Evolutionary conservation across 148 eudicot genomes (phyloP), one percentile per base, ranked within the genome.

Genomic region (Vaccinium corymbosum): DNA sequence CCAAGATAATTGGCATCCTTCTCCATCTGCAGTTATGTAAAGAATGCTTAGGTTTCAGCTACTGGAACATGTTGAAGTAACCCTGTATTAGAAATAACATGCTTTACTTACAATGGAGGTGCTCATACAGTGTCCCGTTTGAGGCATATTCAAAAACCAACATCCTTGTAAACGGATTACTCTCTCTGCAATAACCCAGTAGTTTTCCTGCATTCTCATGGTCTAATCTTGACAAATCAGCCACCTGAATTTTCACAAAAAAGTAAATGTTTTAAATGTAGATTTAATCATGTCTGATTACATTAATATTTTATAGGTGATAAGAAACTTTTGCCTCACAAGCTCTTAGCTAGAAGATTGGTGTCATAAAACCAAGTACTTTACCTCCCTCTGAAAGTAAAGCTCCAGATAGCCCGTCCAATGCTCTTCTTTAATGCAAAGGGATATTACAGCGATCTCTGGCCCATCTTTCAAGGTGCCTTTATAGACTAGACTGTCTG

Each of bases 341-440:
- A n/a, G 9, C 61, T 80, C 6, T 25, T 32, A 70, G 32, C 7
- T 35, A 74, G 32, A 52, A 83, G 57, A 27, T 68, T 42, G 29
- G 38, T 29, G 7, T 20, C 11, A 59, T 25, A 81, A 76, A 12
- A 38, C 66, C 51, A 55, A 68, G 9, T 29, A 72, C 56, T 42
- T n/a, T 89, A 94, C 99, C 98, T 97, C 98, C 87, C 91, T 89
- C 78, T 95, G 98, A 86, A 88, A 97, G 85, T 95, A 97, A 80
- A 97, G 94, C 86, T 97, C 98, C 12, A 93, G 98, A 89, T 92
- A 95, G 79, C 94, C 95, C 2, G 90, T 92, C 99, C 99, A 97
- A 17, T 94, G 89, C 83, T 97, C 99, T 90, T 95, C 95, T 93
- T 94, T 93, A 81, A 93, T 88, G 90, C 98, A 94, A 82, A 97